Conservation (phyloP, 2,329 filamentous ascomycete species). For the Epicoccum nigrum region DNA sequence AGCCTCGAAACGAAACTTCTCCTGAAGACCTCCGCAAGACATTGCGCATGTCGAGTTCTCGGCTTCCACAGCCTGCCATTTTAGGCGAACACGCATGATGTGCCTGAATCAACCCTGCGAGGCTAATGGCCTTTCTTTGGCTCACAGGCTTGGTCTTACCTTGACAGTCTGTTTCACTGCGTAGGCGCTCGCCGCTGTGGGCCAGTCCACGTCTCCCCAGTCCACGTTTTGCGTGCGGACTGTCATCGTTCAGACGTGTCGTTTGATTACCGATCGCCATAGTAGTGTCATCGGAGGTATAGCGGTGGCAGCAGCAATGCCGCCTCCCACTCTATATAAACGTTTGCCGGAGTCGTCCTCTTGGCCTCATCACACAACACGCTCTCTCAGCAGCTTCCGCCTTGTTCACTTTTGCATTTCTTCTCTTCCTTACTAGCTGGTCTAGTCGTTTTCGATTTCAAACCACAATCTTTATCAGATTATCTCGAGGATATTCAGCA, state of each 20-base stretch:
- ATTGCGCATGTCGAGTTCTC: constrained; percentile 21
- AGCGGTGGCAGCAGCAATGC: constrained; percentile 19
- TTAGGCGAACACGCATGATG: constrained; percentile 32
- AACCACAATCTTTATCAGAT: constrained; percentile 22
- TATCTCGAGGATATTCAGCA: constrained; percentile 24
- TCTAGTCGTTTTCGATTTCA: constrained; percentile 13
- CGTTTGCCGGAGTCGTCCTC: constrained; percentile 13
- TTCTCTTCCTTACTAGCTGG: constrained; percentile 19
- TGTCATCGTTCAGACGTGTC: constrained; percentile 29
- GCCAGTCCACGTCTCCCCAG: constrained; percentile 24
- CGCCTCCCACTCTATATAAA: constrained; percentile 34
- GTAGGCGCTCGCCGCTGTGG: constrained; percentile 40
- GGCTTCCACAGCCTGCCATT: constrained; percentile 22
- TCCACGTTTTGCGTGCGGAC: constrained; percentile 34
- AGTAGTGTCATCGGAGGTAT: constrained; percentile 11
- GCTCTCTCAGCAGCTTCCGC: constrained; percentile 26
- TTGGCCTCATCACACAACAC: constrained; percentile 27
- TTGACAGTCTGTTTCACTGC: constrained; percentile 38
- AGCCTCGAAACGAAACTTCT: constrained; percentile 37
- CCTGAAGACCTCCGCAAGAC: constrained; percentile 21
- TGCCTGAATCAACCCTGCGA: constrained; percentile 33
- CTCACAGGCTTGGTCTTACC: constrained; percentile 31
- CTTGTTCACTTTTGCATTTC: constrained; percentile 23
- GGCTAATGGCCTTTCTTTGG: constrained; percentile 35
- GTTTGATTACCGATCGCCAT: constrained; percentile 41